A percentile compares a stretch with the other conserved stretches of the same genome.
These are phyloP conservation scores for Geranium rotundifolium DNA, from an alignment of 345 rosid species.

Conservation along the genomic window DNA sequence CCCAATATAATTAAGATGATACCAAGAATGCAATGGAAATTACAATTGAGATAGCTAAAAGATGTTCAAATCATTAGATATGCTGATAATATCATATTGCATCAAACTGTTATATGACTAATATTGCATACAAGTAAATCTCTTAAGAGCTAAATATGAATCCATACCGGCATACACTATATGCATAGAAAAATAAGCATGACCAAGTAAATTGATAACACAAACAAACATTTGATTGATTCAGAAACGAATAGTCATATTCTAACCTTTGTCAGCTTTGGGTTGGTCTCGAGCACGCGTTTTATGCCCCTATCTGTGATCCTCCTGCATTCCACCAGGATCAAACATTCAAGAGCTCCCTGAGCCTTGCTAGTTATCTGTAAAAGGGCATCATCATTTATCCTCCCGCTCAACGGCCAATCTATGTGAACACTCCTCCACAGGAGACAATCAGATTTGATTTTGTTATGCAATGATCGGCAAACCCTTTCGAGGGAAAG, in stretches of 20 bases:
- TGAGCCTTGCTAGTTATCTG: constrained; percentile 20
- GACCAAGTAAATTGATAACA: background rate
- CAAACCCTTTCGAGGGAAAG: background rate
- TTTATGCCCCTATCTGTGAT: constrained; percentile 20
- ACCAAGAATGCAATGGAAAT: too few relatives aligned
- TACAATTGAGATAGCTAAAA: too few relatives aligned
- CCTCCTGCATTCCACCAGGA: constrained; percentile 23
- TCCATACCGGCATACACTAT: too few relatives aligned
- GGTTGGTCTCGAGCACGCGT: constrained; percentile 16
- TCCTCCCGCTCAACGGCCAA: constrained; percentile 23
- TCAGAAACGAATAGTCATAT: background rate
- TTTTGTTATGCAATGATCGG: background rate
- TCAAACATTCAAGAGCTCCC: constrained; percentile 22
- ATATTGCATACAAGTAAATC: too few relatives aligned
- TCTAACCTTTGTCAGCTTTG: constrained; percentile 18
- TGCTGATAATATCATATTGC: too few relatives aligned
- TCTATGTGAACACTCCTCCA: constrained; percentile 27
- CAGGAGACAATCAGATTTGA: constrained; percentile 1
- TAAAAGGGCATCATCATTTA: constrained; percentile 24
- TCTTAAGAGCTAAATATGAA: too few relatives aligned
- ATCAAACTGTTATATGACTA: too few relatives aligned
- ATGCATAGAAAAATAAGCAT: background rate
- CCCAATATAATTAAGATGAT: too few relatives aligned
- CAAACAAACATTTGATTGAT: background rate
- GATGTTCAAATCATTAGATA: too few relatives aligned